Evolutionary conservation across 148 eudicot genomes (phyloP), one percentile per base, ranked within the genome.

Genomic region (Vaccinium macrocarpon): DNA sequence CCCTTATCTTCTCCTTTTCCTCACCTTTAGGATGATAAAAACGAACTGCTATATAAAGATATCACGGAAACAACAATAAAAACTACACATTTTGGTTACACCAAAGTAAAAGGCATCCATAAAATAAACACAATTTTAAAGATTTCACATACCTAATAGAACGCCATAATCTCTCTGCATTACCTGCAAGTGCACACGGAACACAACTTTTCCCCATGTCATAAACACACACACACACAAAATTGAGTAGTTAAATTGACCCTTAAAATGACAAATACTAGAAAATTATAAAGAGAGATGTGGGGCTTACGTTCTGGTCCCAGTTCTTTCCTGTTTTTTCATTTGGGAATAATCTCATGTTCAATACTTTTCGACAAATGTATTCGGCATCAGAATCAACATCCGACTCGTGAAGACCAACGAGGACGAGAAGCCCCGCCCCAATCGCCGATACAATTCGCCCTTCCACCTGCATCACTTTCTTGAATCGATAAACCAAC

Each of bases 351-450:
- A 95, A 85, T 89, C 99, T 93, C 99, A 97, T 95, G 77, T 93
- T 97, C 88, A 97, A 86, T 78, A 97, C 99, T 87, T 95, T 95
- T 82, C 97, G 90, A 74, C 98, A 95, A 92, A 96, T 91, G 88
- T 90, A 94, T 35, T 96, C 98, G 68, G 95, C 89, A 87, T 96
- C 98, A 55, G 94, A 86, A 14, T 93, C 95, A 19, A 82, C 86
- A 71, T 96, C 99, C 35, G 94, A 91, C 3, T 93, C 96, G 68
- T 90, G 97, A 86, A 96, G 72, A 10, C 99, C 99, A 23, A 94
- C 88, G 56, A 96, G 94, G 66, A 96, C 98, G 71, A 96, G 90
- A 6, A 92, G 85, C 12, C 99, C 98, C 53, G 99, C 91, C 14
- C 99, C 99, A 62, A 96, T 94, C 81, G 90, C 89, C 16, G 99